Evolutionary conservation across 2,329 filamentous ascomycete species (phyloP).

Genomic region (Pezicula rhizophila): DNA sequence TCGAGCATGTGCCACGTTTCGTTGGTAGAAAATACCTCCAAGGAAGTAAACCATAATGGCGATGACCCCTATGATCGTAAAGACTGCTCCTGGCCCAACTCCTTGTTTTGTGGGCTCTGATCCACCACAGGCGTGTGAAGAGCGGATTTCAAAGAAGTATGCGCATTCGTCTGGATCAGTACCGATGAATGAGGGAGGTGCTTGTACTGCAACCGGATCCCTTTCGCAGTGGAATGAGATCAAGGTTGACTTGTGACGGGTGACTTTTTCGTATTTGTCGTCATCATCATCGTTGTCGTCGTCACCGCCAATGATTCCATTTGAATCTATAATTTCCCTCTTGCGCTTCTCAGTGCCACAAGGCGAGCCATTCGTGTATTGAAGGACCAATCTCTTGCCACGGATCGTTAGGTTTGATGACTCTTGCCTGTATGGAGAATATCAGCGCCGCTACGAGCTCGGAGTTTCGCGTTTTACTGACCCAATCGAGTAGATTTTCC

Average conservation of each 20-base stretch:
- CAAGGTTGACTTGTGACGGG: constrained; percentile 68
- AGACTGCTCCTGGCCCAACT: constrained; percentile 68
- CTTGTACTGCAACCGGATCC: constrained; percentile 62
- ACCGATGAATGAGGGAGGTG: constrained; percentile 77
- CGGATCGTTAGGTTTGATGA: constrained; percentile 44
- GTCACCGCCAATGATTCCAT: constrained; percentile 29
- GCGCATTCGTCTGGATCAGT: constrained; percentile 81
- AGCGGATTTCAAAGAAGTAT: constrained; percentile 93
- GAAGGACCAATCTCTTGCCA: constrained; percentile 69
- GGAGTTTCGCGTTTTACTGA: constrained; percentile 34
- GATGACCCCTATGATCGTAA: constrained; percentile 74
- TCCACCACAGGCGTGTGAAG: constrained; percentile 69
- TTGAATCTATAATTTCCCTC: constrained; percentile 20
- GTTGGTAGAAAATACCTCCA: constrained; percentile 91
- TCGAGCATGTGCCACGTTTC: constrained; percentile 86
- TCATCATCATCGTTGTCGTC: constrained; percentile 28
- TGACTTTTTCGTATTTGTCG: constrained; percentile 24
- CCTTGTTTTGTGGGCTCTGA: constrained; percentile 66
- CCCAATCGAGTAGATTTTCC: constrained; percentile 70
- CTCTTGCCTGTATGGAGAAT: constrained; percentile 8
- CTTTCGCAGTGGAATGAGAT: constrained; percentile 92
- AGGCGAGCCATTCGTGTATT: constrained; percentile 72
- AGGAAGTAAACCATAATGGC: constrained; percentile 83
- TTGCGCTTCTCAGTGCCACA: constrained; percentile 49
- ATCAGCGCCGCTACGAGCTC: background rate